These are phyloP conservation scores for Boletus bicolor DNA, from an alignment of 768 basidiomycete genomes.

Conservation along the genomic window DNA sequence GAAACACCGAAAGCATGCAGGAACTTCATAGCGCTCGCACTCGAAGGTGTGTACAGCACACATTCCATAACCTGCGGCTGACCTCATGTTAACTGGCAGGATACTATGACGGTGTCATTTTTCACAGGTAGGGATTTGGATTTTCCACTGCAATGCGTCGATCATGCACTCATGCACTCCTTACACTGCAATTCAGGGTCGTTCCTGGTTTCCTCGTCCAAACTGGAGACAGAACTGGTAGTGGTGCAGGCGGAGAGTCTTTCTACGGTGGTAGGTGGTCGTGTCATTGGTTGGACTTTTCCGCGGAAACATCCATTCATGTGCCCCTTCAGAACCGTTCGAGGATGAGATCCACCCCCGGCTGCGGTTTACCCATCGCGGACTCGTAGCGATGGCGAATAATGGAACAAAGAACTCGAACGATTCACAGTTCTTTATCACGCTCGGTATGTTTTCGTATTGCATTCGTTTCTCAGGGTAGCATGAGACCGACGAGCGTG, in stretches of 20 bases:
- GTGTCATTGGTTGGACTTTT: neutral
- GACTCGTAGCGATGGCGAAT: constrained; percentile 93
- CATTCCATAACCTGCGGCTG: neutral
- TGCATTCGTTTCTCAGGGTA: neutral
- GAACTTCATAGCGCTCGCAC: constrained; percentile 82
- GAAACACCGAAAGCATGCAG: constrained; percentile 95
- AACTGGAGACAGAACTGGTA: constrained; percentile 90
- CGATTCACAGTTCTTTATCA: constrained; percentile 94
- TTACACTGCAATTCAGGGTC: constrained; percentile 42
- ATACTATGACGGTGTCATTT: constrained; percentile 94
- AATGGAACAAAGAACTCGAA: constrained; percentile 84
- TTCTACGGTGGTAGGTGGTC: constrained; percentile 78
- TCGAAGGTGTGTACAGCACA: constrained; percentile 68
- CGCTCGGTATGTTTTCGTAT: constrained; percentile 56
- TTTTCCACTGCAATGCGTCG: neutral
- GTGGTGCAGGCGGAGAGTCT: constrained; percentile 89
- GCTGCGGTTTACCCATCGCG: constrained; percentile 84
- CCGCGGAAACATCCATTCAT: neutral
- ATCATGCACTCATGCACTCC: neutral
- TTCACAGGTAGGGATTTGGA: constrained; percentile 65
- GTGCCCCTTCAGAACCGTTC: constrained; percentile 63
- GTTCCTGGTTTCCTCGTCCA: constrained; percentile 92
- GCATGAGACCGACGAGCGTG: neutral
- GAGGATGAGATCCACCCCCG: constrained; percentile 94
- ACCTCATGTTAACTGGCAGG: constrained; percentile 44